phyloP scores from a whole-genome alignment of 768 basidiomycete genomes.

The Tricholoma bakamatsutake region DNA sequence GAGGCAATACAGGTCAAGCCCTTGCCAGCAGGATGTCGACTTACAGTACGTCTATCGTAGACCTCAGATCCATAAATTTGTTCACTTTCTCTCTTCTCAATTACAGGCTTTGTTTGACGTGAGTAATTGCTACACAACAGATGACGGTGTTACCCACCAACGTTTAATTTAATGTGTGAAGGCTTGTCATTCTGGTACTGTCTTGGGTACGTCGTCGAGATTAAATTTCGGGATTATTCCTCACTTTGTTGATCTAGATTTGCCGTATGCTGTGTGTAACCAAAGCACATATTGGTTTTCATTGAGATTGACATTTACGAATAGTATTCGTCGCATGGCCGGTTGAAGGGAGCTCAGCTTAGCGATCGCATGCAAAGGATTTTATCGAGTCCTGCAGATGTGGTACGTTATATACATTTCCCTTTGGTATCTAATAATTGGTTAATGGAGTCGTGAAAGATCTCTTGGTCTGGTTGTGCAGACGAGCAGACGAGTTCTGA shows the following conservation, averaged over 20 bases:
- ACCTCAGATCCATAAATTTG: background rate
- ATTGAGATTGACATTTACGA: background rate
- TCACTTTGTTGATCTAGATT: slow-evolving; percentile 25
- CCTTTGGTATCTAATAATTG: background rate
- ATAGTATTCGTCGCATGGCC: slow-evolving; percentile 58
- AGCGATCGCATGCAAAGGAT: slow-evolving; percentile 22
- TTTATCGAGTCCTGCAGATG: slow-evolving; percentile 69
- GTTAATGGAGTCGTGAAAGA: slow-evolving; percentile 28
- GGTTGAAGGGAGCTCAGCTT: slow-evolving; percentile 41
- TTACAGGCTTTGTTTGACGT: slow-evolving; percentile 50
- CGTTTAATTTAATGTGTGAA: slow-evolving; percentile 12
- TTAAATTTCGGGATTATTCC: background rate
- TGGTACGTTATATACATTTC: slow-evolving; percentile 27
- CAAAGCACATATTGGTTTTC: background rate
- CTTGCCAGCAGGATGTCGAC: slow-evolving; percentile 42
- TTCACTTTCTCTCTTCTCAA: background rate
- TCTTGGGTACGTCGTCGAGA: slow-evolving; percentile 31
- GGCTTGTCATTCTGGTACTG: slow-evolving; percentile 53
- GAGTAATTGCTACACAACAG: slow-evolving; percentile 12
- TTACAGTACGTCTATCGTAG: slow-evolving; percentile 34
- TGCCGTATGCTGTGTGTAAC: slow-evolving; percentile 42
- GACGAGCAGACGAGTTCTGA: slow-evolving; percentile 73
- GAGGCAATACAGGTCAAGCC: slow-evolving; percentile 30
- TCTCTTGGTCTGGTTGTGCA: slow-evolving; percentile 67
- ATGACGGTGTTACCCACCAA: background rate